phyloP scores from a whole-genome alignment of 371 early-diverging fungal genomes.

The Sporodiniella umbellata region DNA sequence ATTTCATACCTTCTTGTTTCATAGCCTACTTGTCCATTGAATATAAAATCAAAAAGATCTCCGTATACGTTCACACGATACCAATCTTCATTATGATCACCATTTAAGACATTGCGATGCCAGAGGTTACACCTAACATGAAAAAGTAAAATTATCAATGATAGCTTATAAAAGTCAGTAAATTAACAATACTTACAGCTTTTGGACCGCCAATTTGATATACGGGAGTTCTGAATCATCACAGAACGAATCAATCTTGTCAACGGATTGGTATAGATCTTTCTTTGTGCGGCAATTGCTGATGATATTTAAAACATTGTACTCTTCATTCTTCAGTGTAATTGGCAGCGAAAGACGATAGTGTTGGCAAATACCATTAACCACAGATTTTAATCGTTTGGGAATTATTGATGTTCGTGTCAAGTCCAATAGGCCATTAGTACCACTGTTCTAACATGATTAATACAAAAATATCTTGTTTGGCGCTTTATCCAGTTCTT shows the following conservation, averaged over 20 bases:
- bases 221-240: slow-evolving; percentile 4
- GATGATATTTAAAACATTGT: slow-evolving; percentile 12
- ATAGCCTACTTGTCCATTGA: slow-evolving; percentile 8
- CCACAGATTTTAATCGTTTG: slow-evolving; percentile 10
- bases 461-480: slow-evolving; percentile 12
- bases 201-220: slow-evolving; percentile 10
- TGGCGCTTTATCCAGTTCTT: slow-evolving; percentile 8
- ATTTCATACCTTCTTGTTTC: slow-evolving; percentile 9
- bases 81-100: slow-evolving; percentile 9
- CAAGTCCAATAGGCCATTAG: slow-evolving; percentile 12
- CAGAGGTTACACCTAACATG: slow-evolving; percentile 9
- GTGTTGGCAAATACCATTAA: slow-evolving; percentile 11
- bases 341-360: slow-evolving; percentile 13
- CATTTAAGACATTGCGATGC: slow-evolving; percentile 1
- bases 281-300: slow-evolving; percentile 8
- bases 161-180: slow-evolving; percentile 13
- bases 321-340: slow-evolving; percentile 11
- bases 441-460: slow-evolving; percentile 11
- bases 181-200: slow-evolving; percentile 13
- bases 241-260: slow-evolving; percentile 11
- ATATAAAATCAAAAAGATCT: slow-evolving; percentile 10
- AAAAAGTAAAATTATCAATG: slow-evolving; percentile 11
- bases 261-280: slow-evolving; percentile 8
- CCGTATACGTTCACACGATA: slow-evolving; percentile 8
- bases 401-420: slow-evolving; percentile 11